Evolutionary conservation across 345 rosid species (phyloP), one percentile per base, ranked within the genome.

Genomic region (Citrus cavaleriei): DNA sequence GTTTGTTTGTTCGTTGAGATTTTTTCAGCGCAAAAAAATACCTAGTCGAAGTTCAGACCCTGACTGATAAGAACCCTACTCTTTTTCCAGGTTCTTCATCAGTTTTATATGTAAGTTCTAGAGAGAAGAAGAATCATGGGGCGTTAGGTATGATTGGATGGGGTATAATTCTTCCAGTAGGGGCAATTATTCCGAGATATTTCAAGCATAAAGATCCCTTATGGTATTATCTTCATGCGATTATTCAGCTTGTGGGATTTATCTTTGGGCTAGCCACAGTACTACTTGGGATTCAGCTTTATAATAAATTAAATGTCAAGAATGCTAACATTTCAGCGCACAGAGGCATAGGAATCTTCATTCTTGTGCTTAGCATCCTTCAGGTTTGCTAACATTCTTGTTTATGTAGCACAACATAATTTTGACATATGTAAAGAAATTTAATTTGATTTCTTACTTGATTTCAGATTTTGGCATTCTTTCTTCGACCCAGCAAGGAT

Each of bases 271-370:
- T 92, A 38, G 88, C 94, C 5, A 84, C 88, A 13, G 90, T 89
- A 18, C 81, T 93, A 10, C 89, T 93, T 3, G 98, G 99, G 46
- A 68, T 87, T 35, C 95, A 86, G 69, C 95, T 92, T 63, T 92
- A 89, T 74, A 64, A 79, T 55, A 87, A 78, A 72, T 32, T 75
- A 70, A 64, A 64, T 14, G 81, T 89, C 10, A 83, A 83, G 28
- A 68, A 37, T 68, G 90, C 93, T 10, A 66, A 84, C 64, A 81
- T 91, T 25, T 87, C 90, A 25, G 87, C 90, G 13, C 99, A 95
- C 67, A 85, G 93, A 79, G 93, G 98, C 82, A 91, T 93, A n/a
- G 98, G 98, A 35, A 92, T 93, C 76, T 89, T 92, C 57, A 82
- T 85, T 74, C 90, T 93, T 57, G 82, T 87, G 34, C 89, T 92